Conservation (phyloP, 108 stramenopile species). For the Phaeodactylum tricornutum region DNA sequence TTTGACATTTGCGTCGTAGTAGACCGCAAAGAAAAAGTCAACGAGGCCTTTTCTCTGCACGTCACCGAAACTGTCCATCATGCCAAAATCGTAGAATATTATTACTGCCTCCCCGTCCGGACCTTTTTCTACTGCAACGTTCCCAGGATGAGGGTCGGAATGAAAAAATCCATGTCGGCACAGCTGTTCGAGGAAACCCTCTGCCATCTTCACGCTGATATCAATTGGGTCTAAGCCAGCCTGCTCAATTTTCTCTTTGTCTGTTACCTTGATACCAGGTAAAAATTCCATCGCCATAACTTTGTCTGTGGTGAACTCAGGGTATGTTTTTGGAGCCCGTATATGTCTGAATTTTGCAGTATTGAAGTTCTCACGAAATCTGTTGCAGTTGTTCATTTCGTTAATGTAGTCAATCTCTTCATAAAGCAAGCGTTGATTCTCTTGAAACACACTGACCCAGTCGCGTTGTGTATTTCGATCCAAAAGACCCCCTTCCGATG, state of each 20-base stretch:
- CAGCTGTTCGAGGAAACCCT: constrained; percentile 92
- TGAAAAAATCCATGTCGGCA: constrained; percentile 92
- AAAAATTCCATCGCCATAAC: constrained; percentile 93
- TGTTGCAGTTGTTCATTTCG: constrained; percentile 79
- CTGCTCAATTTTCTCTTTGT: constrained; percentile 54
- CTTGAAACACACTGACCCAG: constrained; percentile 91
- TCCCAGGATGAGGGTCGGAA: constrained; percentile 11
- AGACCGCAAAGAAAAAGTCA: constrained; percentile 87
- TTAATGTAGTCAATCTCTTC: constrained; percentile 94
- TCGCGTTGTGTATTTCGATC: constrained; percentile 80
- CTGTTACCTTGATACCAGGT: constrained; percentile 92
- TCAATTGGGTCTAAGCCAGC: constrained; percentile 71
- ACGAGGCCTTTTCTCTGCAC: constrained; percentile 75
- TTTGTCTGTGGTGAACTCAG: constrained; percentile 73
- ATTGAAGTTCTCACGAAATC: constrained; percentile 77
- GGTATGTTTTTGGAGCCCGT: constrained; percentile 81
- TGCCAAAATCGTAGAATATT: constrained; percentile 98
- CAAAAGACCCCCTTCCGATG: constrained; percentile 81
- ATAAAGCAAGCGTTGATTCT: constrained; percentile 87
- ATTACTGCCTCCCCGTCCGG: constrained; percentile 61
- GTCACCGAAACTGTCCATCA: constrained; percentile 93
- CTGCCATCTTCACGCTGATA: constrained; percentile 76
- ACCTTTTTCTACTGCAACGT: constrained; percentile 73
- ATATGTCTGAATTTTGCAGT: constrained; percentile 75
- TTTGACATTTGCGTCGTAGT: constrained; percentile 84